These are phyloP conservation scores for Colletotrichum falcatum DNA, from an alignment of 2,329 filamentous ascomycete species.

Conservation along the genomic window DNA sequence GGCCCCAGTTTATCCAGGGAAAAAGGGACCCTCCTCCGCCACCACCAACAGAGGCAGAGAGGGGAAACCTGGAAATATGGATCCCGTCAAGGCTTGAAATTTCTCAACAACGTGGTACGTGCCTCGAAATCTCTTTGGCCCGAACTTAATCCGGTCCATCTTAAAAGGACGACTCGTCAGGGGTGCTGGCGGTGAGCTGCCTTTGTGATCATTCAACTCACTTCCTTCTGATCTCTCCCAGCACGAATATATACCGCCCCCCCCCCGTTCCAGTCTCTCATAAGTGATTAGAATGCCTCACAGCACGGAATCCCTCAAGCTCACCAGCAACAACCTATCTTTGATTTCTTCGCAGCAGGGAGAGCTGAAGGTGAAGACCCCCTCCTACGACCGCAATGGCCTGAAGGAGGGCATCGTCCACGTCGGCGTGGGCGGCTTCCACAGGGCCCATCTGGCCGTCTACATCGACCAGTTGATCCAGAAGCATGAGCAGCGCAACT, in stretches of 20 bases:
- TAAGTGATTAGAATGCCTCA: constrained; percentile 37
- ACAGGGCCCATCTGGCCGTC: constrained; percentile 65
- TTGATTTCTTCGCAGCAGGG: constrained; percentile 34
- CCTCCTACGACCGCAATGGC: constrained; percentile 57
- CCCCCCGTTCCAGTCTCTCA: neutral
- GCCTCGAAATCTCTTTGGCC: constrained; percentile 27
- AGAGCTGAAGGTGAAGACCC: constrained; percentile 46
- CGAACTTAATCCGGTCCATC: constrained; percentile 24
- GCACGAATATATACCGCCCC: too few relatives aligned
- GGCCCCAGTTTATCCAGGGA: constrained; percentile 7
- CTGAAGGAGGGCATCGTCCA: constrained; percentile 67
- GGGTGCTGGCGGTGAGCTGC: constrained; percentile 27
- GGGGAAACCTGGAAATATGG: constrained; percentile 28
- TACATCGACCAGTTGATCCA: constrained; percentile 63
- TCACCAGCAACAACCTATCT: constrained; percentile 35
- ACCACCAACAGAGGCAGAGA: constrained; percentile 25
- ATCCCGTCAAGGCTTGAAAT: constrained; percentile 21
- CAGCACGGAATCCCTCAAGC: constrained; percentile 40
- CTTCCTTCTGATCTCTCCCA: neutral
- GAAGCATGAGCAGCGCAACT: constrained; percentile 58
- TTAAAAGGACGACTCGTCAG: constrained; percentile 28
- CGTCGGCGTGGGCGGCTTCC: constrained; percentile 66
- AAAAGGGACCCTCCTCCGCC: constrained; percentile 12
- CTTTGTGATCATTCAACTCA: constrained; percentile 20
- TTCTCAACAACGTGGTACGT: constrained; percentile 37